These are phyloP conservation scores for Hemisphaericaspora subhashii DNA, from an alignment of 1,139 yeast species.

Conservation along the genomic window DNA sequence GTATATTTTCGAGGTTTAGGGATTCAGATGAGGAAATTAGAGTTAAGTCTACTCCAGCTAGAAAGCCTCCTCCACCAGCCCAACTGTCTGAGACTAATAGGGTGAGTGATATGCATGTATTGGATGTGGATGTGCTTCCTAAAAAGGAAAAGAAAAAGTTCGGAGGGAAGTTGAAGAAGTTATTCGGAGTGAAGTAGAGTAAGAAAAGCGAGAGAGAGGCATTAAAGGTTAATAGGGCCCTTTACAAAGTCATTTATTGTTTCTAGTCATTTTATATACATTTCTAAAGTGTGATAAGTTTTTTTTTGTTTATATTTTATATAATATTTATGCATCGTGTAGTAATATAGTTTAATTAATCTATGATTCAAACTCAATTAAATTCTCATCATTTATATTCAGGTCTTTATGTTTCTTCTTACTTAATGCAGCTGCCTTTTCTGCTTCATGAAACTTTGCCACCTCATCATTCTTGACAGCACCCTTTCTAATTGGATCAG, in stretches of 20 bases:
- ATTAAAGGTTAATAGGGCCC: too few species aligned
- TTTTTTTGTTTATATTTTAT: not conserved
- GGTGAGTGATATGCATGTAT: not conserved
- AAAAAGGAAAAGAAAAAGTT: constrained; percentile 47
- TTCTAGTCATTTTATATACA: not conserved
- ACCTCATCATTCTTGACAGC: constrained; percentile 10
- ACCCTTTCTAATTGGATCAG: constrained; percentile 19
- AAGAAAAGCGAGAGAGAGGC: too few species aligned
- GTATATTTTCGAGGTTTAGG: constrained; percentile 13
- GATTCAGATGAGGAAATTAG: constrained; percentile 16
- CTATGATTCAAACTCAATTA: constrained; percentile 30
- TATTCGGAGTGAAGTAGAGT: constrained; percentile 46
- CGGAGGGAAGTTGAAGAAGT: constrained; percentile 57
- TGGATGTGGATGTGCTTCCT: constrained; percentile 1
- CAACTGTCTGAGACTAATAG: not conserved
- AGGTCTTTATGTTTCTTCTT: constrained; percentile 4
- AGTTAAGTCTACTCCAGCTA: constrained; percentile 1
- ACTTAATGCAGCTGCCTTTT: constrained; percentile 7
- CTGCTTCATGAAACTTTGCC: constrained; percentile 16
- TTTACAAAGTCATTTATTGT: not conserved
- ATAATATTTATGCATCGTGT: not conserved
- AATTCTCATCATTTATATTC: constrained; percentile 15
- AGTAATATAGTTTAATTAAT: constrained; percentile 1
- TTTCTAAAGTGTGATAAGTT: not conserved
- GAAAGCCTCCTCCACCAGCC: constrained; percentile 3